Conservation (phyloP, 192 early-diverging fungal genomes). For the Gaertneriomyces sp. region DNA sequence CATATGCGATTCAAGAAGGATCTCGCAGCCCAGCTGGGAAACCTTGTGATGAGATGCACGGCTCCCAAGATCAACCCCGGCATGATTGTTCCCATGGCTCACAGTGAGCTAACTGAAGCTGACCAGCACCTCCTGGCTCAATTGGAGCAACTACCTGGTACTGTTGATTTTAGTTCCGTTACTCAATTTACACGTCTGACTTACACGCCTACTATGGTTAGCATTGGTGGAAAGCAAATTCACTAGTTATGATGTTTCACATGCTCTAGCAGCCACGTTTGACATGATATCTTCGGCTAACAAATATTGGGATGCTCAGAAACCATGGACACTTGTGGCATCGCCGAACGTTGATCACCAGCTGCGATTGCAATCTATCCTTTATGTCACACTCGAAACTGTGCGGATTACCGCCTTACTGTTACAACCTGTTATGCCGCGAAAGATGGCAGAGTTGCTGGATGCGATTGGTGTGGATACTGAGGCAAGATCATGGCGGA, state of each 20-base stretch:
- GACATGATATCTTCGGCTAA: conserved; percentile 72
- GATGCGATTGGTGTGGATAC: conserved; percentile 56
- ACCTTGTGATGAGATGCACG: conserved; percentile 69
- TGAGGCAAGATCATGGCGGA: conserved; percentile 56
- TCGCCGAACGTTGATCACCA: conserved; percentile 22
- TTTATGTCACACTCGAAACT: conserved; percentile 76
- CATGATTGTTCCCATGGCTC: conserved; percentile 34
- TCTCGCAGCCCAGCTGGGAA: conserved; percentile 79
- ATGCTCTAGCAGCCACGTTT: conserved; percentile 59
- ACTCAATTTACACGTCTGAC: no score
- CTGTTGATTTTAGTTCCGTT: no score
- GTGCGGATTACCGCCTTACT: conserved; percentile 69
- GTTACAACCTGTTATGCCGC: conserved; percentile 83
- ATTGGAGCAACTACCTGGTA: background rate
- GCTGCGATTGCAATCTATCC: conserved; percentile 53
- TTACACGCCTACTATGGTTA: no score
- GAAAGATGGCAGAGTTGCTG: conserved; percentile 64
- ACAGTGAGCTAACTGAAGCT: conserved; percentile 4
- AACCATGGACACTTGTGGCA: conserved; percentile 76
- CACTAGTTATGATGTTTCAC: conserved; percentile 48
- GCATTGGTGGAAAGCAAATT: no score
- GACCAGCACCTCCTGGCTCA: conserved; percentile 27
- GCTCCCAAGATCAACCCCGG: conserved; percentile 54
- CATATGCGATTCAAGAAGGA: conserved; percentile 69
- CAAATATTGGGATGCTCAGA: conserved; percentile 58